These are phyloP conservation scores for Calonectria henricotiae DNA, from an alignment of 2,329 filamentous ascomycete species.

Conservation along the genomic window DNA sequence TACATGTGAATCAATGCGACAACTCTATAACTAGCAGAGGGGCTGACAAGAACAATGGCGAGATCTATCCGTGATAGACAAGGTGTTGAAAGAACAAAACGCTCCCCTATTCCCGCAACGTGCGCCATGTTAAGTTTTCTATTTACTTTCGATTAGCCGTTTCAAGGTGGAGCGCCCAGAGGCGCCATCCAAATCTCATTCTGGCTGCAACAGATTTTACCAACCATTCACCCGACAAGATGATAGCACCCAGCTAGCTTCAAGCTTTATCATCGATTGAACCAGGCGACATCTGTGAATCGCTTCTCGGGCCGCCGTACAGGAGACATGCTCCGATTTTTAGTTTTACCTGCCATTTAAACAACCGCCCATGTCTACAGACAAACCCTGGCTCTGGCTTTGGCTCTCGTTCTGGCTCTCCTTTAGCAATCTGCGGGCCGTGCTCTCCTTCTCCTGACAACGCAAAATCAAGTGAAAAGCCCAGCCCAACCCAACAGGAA, in stretches of 20 bases:
- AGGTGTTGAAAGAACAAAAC: not conserved
- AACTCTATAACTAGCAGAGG: not conserved
- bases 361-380: too few species aligned
- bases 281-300: not conserved
- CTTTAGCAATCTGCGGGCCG: not conserved
- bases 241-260: not conserved
- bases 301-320: not conserved
- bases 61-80: too few species aligned
- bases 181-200: not conserved
- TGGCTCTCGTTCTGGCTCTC: not conserved
- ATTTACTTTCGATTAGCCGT: not conserved
- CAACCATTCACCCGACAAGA: not conserved
- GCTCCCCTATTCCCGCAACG: not conserved
- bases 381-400: too few species aligned
- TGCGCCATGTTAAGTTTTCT: not conserved
- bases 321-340: not conserved
- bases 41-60: not conserved
- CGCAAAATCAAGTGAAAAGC: not conserved
- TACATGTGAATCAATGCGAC: not conserved
- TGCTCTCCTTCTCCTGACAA: not conserved
- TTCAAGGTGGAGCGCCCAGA: not conserved
- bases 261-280: not conserved
- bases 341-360: not conserved
- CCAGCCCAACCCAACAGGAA: not conserved
- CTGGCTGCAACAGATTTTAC: not conserved